Base-by-base conservation (phyloP, 306 rosid species). In the Prunus fruticosa region DNA sequence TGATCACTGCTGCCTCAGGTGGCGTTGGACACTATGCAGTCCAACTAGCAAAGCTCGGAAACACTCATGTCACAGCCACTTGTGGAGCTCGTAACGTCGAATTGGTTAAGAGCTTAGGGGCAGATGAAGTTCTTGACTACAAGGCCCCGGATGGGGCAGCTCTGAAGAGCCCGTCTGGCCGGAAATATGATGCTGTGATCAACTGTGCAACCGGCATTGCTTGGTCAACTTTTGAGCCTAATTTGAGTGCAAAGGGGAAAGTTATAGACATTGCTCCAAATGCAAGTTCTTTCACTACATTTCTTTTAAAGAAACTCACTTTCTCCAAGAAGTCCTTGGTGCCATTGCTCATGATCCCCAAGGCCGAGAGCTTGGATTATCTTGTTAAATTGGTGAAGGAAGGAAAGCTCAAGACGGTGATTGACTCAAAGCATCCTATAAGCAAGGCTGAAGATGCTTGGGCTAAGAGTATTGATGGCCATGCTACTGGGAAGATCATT, bases 91-190 rank as follows among this genome's bases (percentile, higher is more conserved):
- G 91, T 32, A 86, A 91, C 80, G 41, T 87, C 6, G 86, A 87
- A 56, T 52, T 91, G 15, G 92, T 89, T 45, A 83, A 79, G 86
- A 73, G 84, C 78, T 78, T 91, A 61, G 97, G 97, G 2, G 97
- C 93, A 13, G 93, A 91, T 60, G 97, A 87, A 85, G 91, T 91
- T 76, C 83, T 91, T 41, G 97, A 91, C 85, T 86, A 86, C 76
- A 87, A 67, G 65, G 81, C 90, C 47, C 93, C 91, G 18, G 90
- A 87, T 27, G 96, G 96, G 52, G 87, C 79, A 28, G 85, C 90
- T 27, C 81, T 91, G 19, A 87, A 46, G 75, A 87, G 93, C 80
- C 93, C 91, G 12, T 91, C 93, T 5, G 93, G 89, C 19, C 77
- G 43, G 76, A 91, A 87, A 77, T 91, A 91, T 51, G 91, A 91